Conservation (phyloP, 352 stramenopile genomes). For the Phytophthora nicotianae region DNA sequence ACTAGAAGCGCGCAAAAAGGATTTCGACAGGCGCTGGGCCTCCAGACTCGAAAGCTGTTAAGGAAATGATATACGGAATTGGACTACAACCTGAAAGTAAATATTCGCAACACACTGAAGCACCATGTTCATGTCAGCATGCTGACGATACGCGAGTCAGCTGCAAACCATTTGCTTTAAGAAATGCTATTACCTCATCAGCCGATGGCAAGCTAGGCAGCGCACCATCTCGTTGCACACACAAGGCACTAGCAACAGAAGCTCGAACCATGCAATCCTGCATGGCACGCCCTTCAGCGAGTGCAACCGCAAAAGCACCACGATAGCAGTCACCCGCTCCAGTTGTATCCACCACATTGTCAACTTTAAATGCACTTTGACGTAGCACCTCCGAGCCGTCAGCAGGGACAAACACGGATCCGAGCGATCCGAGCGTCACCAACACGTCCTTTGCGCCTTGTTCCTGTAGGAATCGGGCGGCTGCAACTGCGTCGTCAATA, state of each 20-base stretch:
- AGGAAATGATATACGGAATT: background rate
- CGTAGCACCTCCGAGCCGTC: constrained; percentile 29
- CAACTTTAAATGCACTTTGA: constrained; percentile 48
- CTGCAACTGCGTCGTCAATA: constrained; percentile 45
- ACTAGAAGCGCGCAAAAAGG: constrained; percentile 43
- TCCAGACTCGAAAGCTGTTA: constrained; percentile 21
- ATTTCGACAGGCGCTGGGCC: constrained; percentile 32
- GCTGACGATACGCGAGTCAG: background rate
- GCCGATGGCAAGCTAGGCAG: constrained; percentile 63
- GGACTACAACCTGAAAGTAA: too few species aligned
- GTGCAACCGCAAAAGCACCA: constrained; percentile 58
- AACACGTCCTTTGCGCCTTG: constrained; percentile 52
- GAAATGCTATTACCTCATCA: constrained; percentile 30
- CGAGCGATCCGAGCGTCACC: constrained; percentile 61
- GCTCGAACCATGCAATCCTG: constrained; percentile 44
- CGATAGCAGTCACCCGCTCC: constrained; percentile 76
- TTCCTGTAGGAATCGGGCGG: constrained; percentile 45
- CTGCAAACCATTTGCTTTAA: background rate
- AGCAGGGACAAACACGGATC: constrained; percentile 61
- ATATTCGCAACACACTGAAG: too few species aligned
- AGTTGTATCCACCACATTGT: constrained; percentile 72
- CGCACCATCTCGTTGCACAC: constrained; percentile 58
- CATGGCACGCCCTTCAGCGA: constrained; percentile 45
- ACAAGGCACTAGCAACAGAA: constrained; percentile 57
- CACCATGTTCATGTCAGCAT: too few species aligned